Conservation (phyloP, 2,329 filamentous ascomycete genomes). For the Colletotrichum viniferum region DNA sequence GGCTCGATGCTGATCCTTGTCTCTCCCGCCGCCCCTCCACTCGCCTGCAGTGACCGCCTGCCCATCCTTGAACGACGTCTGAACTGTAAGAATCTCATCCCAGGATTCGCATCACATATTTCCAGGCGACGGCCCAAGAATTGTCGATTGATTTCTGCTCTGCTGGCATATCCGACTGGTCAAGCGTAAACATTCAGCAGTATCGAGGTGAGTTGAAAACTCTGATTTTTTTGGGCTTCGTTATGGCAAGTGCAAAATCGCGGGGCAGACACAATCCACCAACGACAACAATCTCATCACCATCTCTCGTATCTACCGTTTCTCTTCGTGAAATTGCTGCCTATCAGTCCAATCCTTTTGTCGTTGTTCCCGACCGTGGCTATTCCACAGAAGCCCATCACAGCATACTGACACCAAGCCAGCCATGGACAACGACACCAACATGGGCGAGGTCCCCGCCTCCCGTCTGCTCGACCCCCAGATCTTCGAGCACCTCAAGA, state of each 20-base stretch:
- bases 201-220: neutral
- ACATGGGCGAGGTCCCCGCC: slow-evolving; percentile 19
- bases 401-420: neutral
- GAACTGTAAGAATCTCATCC: neutral
- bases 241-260: neutral
- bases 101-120: neutral
- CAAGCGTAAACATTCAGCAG: neutral
- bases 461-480: slow-evolving; percentile 66
- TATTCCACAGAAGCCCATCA: neutral
- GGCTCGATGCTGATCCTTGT: neutral
- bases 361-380: neutral
- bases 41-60: neutral
- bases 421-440: slow-evolving; percentile 24
- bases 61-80: neutral
- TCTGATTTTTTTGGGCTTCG: neutral
- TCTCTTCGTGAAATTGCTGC: neutral
- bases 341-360: neutral
- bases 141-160: neutral
- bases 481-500: slow-evolving; percentile 87
- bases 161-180: neutral
- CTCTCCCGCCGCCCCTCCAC: neutral
- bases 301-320: neutral
- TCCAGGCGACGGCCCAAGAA: neutral
- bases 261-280: neutral
- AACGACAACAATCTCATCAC: neutral